A percentile compares a stretch with the other conserved stretches of the same genome.
Evolutionary conservation across 2,329 filamentous ascomycete species (phyloP).

Genomic region (Talaromyces funiculosus): DNA sequence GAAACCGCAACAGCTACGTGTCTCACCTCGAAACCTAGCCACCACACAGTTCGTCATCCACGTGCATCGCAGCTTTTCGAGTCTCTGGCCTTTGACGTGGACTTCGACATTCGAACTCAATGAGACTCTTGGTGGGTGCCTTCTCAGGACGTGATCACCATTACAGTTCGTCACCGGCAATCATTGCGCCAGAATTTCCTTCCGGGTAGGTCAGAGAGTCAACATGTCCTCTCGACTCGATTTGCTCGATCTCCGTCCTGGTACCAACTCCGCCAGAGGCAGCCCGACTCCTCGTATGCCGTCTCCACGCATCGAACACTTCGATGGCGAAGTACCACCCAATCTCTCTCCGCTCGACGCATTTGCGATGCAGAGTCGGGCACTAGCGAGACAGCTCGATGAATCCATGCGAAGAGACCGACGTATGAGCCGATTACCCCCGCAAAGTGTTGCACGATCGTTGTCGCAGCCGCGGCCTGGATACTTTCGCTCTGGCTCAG

Average conservation of each 20-base stretch:
- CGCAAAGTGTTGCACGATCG: conserved; percentile 75
- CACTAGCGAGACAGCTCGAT: conserved; percentile 81
- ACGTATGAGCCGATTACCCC: conserved; percentile 78
- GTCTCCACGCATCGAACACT: conserved; percentile 66
- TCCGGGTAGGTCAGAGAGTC: background rate
- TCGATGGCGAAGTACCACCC: conserved; percentile 72
- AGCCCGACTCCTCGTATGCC: conserved; percentile 6
- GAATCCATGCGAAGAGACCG: conserved; percentile 67
- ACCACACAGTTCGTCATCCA: background rate
- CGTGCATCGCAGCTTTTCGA: background rate
- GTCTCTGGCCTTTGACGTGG: background rate
- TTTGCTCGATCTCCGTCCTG: conserved; percentile 4
- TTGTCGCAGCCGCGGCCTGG: conserved; percentile 71
- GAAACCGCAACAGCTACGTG: conserved; percentile 3
- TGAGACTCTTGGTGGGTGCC: background rate
- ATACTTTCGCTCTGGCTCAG: conserved; percentile 69
- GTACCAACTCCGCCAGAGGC: conserved; percentile 3
- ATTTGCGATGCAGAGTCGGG: conserved; percentile 83
- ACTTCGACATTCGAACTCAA: background rate
- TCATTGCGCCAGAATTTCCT: background rate
- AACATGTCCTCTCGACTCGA: conserved; percentile 12
- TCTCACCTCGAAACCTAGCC: conserved; percentile 5
- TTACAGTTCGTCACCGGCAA: background rate
- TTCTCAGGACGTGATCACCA: background rate
- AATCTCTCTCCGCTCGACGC: conserved; percentile 92